These are phyloP conservation scores for Tympanopsis confertula DNA, from an alignment of 2,329 filamentous ascomycete genomes.

Conservation along the genomic window DNA sequence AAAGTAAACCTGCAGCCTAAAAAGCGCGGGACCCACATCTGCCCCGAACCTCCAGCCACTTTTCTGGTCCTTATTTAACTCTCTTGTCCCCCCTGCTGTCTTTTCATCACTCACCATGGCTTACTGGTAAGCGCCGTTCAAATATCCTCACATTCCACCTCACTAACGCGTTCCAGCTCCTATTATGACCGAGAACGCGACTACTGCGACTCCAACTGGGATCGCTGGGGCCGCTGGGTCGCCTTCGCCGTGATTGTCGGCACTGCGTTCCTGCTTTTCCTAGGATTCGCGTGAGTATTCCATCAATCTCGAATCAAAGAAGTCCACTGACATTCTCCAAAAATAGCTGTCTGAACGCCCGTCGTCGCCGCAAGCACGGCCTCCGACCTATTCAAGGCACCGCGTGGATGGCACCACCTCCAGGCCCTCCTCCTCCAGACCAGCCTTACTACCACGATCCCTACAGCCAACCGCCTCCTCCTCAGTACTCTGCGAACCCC, in stretches of 20 bases:
- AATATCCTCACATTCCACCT: too few species aligned
- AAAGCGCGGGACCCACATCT: background rate
- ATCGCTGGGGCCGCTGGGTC: conserved; percentile 1
- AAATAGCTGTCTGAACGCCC: background rate
- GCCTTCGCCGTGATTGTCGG: conserved; percentile 1
- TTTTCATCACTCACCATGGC: background rate
- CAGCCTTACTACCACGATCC: background rate
- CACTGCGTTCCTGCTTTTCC: background rate
- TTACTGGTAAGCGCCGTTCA: background rate
- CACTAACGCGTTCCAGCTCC: background rate
- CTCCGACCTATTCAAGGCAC: background rate
- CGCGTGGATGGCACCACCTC: background rate
- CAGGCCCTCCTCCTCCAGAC: background rate
- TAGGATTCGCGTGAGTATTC: background rate
- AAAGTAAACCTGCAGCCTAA: too few species aligned
- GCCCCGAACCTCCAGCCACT: background rate
- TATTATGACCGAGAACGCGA: background rate
- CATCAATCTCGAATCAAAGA: too few species aligned
- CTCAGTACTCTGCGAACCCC: background rate
- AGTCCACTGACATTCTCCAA: background rate
- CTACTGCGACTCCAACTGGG: background rate
- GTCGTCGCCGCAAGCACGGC: background rate
- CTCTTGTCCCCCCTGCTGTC: background rate
- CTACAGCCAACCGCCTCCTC: background rate
- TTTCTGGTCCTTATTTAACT: background rate